A percentile compares a stretch with the other conserved stretches of the same genome.
These are phyloP conservation scores for Saccharomycopsis lassenensis DNA, from an alignment of 805 yeast genomes.

Conservation along the genomic window DNA sequence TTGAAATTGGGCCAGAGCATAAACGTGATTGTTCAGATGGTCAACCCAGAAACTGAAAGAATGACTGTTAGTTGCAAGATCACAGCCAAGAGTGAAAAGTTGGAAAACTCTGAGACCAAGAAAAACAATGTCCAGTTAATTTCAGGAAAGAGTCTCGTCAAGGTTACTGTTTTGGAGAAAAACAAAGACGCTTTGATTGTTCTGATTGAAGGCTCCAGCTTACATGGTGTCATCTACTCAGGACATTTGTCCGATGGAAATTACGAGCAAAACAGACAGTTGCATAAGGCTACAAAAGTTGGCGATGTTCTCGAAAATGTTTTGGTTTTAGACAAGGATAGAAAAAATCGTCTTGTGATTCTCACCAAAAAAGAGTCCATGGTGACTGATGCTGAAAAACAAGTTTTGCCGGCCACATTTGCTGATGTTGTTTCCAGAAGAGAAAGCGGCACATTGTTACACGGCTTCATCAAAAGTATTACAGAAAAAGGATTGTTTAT, in stretches of 20 bases:
- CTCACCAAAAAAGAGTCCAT: constrained; percentile 57
- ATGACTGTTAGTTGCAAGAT: constrained; percentile 67
- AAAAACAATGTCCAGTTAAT: constrained; percentile 35
- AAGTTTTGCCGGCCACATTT: constrained; percentile 45
- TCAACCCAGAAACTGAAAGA: constrained; percentile 41
- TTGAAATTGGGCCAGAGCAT: constrained; percentile 80
- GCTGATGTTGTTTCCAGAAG: constrained; percentile 36
- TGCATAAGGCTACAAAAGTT: constrained; percentile 47
- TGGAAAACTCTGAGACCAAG: constrained; percentile 26
- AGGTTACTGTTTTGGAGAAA: constrained; percentile 59
- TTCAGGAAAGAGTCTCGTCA: constrained; percentile 53
- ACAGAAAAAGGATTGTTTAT: constrained; percentile 79
- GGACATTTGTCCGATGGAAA: constrained; percentile 75
- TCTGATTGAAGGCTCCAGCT: constrained; percentile 38
- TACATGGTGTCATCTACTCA: constrained; percentile 60
- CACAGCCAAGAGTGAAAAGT: constrained; percentile 33
- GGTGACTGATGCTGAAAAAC: constrained; percentile 47
- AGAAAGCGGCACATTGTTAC: constrained; percentile 26
- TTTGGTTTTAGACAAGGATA: constrained; percentile 57
- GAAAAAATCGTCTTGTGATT: constrained; percentile 47
- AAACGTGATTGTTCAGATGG: constrained; percentile 48
- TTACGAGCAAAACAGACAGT: constrained; percentile 59
- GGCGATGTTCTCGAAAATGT: constrained; percentile 53
- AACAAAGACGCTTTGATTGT: constrained; percentile 63
- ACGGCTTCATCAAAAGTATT: constrained; percentile 70